These are phyloP conservation scores for Casuarina equisetifolia DNA, from an alignment of 306 rosid genomes.

Conservation along the genomic window DNA sequence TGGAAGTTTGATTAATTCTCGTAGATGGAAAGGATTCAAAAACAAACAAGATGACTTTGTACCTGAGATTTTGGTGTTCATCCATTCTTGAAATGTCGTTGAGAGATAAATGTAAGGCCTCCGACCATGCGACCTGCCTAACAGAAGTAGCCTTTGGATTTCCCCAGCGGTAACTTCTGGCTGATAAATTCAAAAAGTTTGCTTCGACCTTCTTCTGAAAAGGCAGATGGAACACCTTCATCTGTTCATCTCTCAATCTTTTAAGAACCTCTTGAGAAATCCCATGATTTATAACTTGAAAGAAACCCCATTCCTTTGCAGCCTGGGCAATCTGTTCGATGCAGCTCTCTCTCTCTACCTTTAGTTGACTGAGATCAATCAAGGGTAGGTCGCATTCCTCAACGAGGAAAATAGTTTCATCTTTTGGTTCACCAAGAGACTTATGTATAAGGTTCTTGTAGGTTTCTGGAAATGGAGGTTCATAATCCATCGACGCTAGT, in stretches of 20 bases:
- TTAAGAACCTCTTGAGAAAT: conserved; percentile 39
- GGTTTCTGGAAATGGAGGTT: conserved; percentile 58
- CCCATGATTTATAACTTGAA: conserved; percentile 73
- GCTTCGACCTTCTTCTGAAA: conserved; percentile 37
- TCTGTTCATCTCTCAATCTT: conserved; percentile 42
- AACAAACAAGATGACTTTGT: not conserved
- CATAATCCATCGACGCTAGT: conserved; percentile 48
- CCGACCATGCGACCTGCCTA: conserved; percentile 65
- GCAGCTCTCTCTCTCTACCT: conserved; percentile 41
- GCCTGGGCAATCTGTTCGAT: conserved; percentile 53
- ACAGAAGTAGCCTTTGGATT: conserved; percentile 50
- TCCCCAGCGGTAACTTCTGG: conserved; percentile 64
- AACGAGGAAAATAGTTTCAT: not conserved
- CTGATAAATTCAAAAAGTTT: conserved; percentile 38
- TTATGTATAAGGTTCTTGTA: conserved; percentile 37
- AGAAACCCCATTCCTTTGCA: conserved; percentile 65
- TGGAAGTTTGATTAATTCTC: no score
- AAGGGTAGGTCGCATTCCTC: conserved; percentile 55
- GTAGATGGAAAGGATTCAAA: not conserved
- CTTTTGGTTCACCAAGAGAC: not conserved
- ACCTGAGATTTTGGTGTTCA: conserved; percentile 50
- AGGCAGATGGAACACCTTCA: conserved; percentile 45
- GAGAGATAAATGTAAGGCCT: conserved; percentile 59
- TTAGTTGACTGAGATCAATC: conserved; percentile 49
- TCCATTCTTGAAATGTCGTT: conserved; percentile 41